Conservation (phyloP, 108 stramenopile genomes). For the Nitzschia inconspicua region DNA sequence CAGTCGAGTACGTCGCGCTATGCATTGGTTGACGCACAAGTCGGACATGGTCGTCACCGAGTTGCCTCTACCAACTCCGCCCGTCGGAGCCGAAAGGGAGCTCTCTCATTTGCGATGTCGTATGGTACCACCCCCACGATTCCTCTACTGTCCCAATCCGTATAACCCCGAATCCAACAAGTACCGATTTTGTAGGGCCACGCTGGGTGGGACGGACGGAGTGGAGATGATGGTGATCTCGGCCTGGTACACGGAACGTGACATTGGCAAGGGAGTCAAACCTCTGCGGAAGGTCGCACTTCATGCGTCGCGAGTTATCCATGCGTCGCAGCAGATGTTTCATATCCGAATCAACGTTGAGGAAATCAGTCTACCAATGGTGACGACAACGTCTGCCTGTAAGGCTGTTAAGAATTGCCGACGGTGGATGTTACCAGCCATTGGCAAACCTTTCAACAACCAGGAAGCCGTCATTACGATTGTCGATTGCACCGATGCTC, state of each 20-base stretch:
- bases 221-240: slow-evolving; percentile 4
- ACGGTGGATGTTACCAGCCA: too few species aligned
- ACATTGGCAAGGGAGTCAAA: not conserved
- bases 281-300: not conserved
- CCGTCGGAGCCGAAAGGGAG: not conserved
- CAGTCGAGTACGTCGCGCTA: not conserved
- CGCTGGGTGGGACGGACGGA: slow-evolving; percentile 2
- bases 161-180: slow-evolving; percentile 4
- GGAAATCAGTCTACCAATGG: not conserved
- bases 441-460: too few species aligned
- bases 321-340: not conserved
- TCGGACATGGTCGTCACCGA: not conserved
- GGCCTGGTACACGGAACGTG: not conserved
- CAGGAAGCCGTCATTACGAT: slow-evolving; percentile 1
- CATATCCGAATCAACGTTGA: not conserved
- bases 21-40: slow-evolving; percentile 1
- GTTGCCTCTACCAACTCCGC: slow-evolving; percentile 1
- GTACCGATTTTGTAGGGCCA: not conserved
- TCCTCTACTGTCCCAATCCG: not conserved
- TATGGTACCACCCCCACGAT: slow-evolving; percentile 1
- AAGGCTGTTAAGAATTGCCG: too few species aligned
- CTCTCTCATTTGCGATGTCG: not conserved
- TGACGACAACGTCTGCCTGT: too few species aligned
- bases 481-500: slow-evolving; percentile 3
- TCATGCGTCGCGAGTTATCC: not conserved